Conservation (phyloP, 768 basidiomycete species). For the Mycena crocata region DNA sequence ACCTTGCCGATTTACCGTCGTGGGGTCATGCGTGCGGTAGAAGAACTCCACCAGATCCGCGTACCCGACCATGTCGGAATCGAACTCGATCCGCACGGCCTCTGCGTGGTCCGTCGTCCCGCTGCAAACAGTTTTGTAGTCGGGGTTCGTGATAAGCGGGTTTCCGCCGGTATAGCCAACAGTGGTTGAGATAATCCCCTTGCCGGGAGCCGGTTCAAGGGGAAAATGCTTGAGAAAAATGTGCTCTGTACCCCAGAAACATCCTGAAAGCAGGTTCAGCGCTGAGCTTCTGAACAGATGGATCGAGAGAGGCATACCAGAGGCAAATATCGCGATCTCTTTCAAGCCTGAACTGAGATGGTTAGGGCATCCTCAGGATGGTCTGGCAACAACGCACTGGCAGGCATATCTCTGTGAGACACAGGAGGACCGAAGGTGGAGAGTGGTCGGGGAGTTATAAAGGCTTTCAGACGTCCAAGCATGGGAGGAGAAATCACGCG, state of each 20-base stretch:
- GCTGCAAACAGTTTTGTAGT: constrained; percentile 71
- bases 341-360: background rate
- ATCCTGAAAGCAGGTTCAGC: constrained; percentile 47
- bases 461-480: constrained; percentile 18
- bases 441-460: constrained; percentile 10
- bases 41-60: constrained; percentile 84
- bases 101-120: constrained; percentile 81
- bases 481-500: constrained; percentile 13
- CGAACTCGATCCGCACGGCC: constrained; percentile 75
- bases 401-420: constrained; percentile 16
- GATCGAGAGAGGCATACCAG: constrained; percentile 4
- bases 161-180: constrained; percentile 74
- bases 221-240: constrained; percentile 71
- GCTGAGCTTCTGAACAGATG: background rate
- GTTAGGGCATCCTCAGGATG: background rate
- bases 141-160: constrained; percentile 52
- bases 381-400: constrained; percentile 1
- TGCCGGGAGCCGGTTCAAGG: constrained; percentile 51
- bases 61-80: constrained; percentile 71
- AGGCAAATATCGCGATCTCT: constrained; percentile 32
- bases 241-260: constrained; percentile 76
- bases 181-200: constrained; percentile 64
- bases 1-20: constrained; percentile 73
- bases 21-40: constrained; percentile 83
- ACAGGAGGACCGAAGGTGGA: constrained; percentile 19